A percentile compares a stretch with the other conserved stretches of the same genome.
Conservation (phyloP, 1,284 basidiomycete genomes). For the Marasmius sp. region DNA sequence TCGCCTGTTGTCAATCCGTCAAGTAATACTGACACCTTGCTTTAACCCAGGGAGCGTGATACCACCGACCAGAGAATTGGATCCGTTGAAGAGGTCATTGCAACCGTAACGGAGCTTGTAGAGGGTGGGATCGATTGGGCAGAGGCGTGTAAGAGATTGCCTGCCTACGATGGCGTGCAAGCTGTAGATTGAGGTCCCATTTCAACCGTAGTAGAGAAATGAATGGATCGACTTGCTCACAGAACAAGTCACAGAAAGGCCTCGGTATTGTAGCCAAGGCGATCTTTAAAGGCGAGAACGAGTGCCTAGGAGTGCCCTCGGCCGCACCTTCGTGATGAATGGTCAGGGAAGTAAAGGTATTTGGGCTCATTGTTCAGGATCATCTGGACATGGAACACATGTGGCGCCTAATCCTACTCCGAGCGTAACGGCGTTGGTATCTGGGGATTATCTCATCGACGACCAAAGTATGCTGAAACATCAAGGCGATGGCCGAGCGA, state of each 20-base stretch:
- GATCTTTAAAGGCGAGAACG: too few species aligned
- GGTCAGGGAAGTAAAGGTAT: neutral
- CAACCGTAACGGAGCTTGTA: conserved; percentile 76
- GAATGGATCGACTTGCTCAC: neutral
- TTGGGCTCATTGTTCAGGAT: neutral
- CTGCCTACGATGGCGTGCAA: conserved; percentile 89
- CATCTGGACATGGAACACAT: neutral
- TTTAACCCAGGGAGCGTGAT: conserved; percentile 78
- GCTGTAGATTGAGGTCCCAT: conserved; percentile 50
- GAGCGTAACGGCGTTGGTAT: neutral
- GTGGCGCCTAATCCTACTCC: neutral
- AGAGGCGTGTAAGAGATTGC: conserved; percentile 72
- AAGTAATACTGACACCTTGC: conserved; percentile 1
- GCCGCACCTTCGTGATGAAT: too few species aligned
- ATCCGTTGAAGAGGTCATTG: conserved; percentile 88
- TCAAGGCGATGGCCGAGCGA: conserved; percentile 2
- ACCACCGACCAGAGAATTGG: conserved; percentile 94
- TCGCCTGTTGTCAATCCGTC: conserved; percentile 3
- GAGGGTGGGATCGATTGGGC: conserved; percentile 77
- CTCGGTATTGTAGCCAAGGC: too few species aligned
- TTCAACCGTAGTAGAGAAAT: neutral
- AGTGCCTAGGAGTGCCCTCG: too few species aligned
- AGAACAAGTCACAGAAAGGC: too few species aligned
- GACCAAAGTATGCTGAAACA: neutral
- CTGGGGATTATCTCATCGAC: neutral